Evolutionary conservation across 495 filamentous ascomycete genomes (phyloP), one percentile per base, ranked within the genome.

Genomic region (Penicillium lividum): DNA sequence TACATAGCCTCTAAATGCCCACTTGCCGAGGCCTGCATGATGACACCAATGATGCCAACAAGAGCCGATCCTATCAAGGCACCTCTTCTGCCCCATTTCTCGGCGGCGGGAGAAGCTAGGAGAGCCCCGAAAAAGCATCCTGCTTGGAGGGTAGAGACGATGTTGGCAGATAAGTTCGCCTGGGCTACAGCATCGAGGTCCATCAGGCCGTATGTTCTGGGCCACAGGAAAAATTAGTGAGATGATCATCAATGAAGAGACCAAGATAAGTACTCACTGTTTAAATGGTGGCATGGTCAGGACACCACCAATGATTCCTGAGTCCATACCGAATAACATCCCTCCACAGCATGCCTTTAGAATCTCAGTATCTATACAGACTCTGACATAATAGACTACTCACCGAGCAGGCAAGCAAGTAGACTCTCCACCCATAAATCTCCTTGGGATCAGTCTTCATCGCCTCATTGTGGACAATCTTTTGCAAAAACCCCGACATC

Each of bases 361-460:
- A 42, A 18, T 16, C 34, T 63, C 33, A 68, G 59, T 36, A 43
- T 11, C n/a, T 4, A 29, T 18, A 18, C 30, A 36, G 33, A 36
- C 1, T 33, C 31, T 36, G 13, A 9, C 10, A 9, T 3, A 6
- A n/a, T 42, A 22, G 51, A 25, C 16, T 36, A 72, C 81, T 66
- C 57, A 88, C 85, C 47, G 87, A 88, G 56, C 82, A 87, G 22
- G 88, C 86, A 31, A 91, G 72, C 34, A 83, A 69, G 60, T 85
- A 90, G 18, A 88, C 85, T 56, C 88, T 82, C 88, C 88, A 91
- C 60, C 87, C 87, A 62, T 92, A 92, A 65, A 92, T 89, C 75
- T 92, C 85, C 54, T 79, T 80, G 10, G 89, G 88, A 64, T 89
- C 88, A 46, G 72, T 74, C 72, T 82, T 87, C 85, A 91, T 91